phyloP scores from a whole-genome alignment of 345 rosid species.

The Ailanthus altissimus region DNA sequence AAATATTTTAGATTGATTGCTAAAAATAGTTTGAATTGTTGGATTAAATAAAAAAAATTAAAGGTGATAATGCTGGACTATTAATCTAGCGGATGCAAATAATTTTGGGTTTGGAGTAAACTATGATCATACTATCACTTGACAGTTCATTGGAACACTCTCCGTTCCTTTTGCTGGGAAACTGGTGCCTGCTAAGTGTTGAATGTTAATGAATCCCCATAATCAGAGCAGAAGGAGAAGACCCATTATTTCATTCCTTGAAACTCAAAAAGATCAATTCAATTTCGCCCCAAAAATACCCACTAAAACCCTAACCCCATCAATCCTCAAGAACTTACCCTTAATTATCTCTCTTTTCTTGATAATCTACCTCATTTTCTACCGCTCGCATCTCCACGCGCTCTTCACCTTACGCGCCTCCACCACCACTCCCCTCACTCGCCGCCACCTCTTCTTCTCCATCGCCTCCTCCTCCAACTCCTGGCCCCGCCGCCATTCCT shows the following conservation, averaged over 20 bases:
- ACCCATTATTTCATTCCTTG: background rate
- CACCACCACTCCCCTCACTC: constrained; percentile 27
- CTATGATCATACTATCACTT: too few relatives aligned
- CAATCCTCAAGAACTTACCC: constrained; percentile 42
- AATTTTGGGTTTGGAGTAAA: too few relatives aligned
- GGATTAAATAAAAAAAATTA: too few relatives aligned
- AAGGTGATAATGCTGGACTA: too few relatives aligned
- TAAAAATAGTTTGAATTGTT: too few relatives aligned
- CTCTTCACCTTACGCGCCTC: constrained; percentile 29
- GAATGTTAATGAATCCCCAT: background rate
- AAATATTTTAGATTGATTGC: too few relatives aligned
- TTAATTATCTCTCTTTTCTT: constrained; percentile 42
- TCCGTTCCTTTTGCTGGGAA: background rate
- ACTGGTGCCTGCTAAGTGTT: too few relatives aligned
- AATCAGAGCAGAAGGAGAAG: background rate
- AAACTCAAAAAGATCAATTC: background rate
- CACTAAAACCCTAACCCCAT: constrained; percentile 2
- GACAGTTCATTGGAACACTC: background rate
- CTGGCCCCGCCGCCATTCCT: constrained; percentile 58
- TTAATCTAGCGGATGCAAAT: too few relatives aligned
- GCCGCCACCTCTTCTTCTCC: constrained; percentile 68
- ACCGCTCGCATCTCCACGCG: constrained; percentile 27
- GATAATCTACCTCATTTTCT: constrained; percentile 51
- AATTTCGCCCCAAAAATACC: background rate
- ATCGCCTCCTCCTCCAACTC: constrained; percentile 72